Evolutionary conservation across 495 filamentous ascomycete genomes (phyloP).

Genomic region (Aspergillus conjunctus): DNA sequence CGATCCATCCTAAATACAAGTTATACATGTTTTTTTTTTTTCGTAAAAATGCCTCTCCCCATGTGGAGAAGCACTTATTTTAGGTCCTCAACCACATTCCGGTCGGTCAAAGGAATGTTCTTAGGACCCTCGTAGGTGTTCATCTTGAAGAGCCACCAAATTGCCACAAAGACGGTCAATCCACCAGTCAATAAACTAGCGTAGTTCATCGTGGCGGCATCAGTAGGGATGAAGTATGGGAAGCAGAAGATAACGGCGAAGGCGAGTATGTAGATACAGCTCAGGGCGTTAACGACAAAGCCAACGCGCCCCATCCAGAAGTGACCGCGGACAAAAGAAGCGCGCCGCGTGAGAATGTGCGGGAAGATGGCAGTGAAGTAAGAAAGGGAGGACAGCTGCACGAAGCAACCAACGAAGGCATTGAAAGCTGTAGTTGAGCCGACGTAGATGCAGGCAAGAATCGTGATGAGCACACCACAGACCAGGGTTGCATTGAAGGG

Average conservation of each 20-base stretch:
- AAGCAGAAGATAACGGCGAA: conserved; percentile 83
- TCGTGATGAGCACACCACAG: conserved; percentile 59
- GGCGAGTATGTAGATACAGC: conserved; percentile 64
- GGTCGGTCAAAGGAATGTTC: conserved; percentile 16
- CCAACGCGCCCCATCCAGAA: conserved; percentile 70
- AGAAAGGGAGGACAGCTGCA: conserved; percentile 69
- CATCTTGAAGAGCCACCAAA: conserved; percentile 34
- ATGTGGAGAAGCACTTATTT: neutral
- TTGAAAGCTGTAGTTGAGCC: conserved; percentile 74
- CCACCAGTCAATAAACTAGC: conserved; percentile 67
- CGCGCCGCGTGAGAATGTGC: conserved; percentile 65
- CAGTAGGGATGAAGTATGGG: conserved; percentile 61
- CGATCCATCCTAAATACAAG: neutral
- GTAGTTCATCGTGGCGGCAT: conserved; percentile 68
- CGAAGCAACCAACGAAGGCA: conserved; percentile 71
- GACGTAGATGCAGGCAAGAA: conserved; percentile 74
- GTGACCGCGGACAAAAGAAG: conserved; percentile 63
- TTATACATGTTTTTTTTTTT: neutral
- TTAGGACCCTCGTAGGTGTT: conserved; percentile 18
- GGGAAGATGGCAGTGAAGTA: conserved; percentile 78
- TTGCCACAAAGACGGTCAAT: conserved; percentile 47
- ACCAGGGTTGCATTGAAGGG: conserved; percentile 71
- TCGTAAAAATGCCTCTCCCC: neutral
- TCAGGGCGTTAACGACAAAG: conserved; percentile 57
- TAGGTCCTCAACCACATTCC: conserved; percentile 12